Percentiles rank a stretch among this genome's conserved stretches.
Conservation (phyloP, 768 basidiomycete genomes). For the Pseudohyphozyma bogoriensis region DNA sequence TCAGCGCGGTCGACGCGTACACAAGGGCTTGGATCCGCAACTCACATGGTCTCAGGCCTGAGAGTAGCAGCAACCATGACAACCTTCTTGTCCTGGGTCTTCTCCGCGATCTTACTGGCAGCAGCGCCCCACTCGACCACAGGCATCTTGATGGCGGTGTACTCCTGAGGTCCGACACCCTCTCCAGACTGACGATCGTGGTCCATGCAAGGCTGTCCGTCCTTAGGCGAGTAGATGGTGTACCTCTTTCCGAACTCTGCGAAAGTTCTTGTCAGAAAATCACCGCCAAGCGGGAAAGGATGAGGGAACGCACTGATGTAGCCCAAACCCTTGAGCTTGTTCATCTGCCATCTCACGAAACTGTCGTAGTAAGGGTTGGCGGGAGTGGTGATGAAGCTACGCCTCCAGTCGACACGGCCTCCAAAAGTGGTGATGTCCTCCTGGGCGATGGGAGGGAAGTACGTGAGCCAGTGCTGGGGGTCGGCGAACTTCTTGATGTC, state of each 20-base stretch:
- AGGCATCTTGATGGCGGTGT: slow-evolving; percentile 88
- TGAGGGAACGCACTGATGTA: slow-evolving; percentile 53
- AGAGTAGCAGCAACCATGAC: slow-evolving; percentile 92
- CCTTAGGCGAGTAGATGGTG: slow-evolving; percentile 96
- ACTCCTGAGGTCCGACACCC: slow-evolving; percentile 88
- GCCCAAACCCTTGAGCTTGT: slow-evolving; percentile 71
- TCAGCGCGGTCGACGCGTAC: neutral
- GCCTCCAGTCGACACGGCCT: slow-evolving; percentile 95
- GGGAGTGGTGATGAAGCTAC: slow-evolving; percentile 85
- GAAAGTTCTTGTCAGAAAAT: too few relatives aligned
- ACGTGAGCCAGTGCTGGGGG: slow-evolving; percentile 80
- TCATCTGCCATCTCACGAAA: slow-evolving; percentile 97
- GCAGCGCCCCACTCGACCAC: slow-evolving; percentile 71
- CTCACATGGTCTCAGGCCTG: slow-evolving; percentile 90
- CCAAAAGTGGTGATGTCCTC: slow-evolving; percentile 75
- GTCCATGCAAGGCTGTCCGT: slow-evolving; percentile 99
- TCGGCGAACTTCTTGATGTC: slow-evolving; percentile 97
- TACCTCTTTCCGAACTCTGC: slow-evolving; percentile 85
- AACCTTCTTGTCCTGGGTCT: slow-evolving; percentile 54
- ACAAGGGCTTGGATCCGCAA: slow-evolving; percentile 8
- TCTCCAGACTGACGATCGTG: slow-evolving; percentile 95
- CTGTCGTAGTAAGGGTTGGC: slow-evolving; percentile 94
- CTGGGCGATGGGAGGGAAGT: slow-evolving; percentile 91
- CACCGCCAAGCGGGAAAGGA: neutral
- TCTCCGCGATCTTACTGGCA: slow-evolving; percentile 57